Percentiles rank a stretch among this genome's conserved stretches.
Conservation (phyloP, 352 stramenopile genomes). For the Elongisporangium prolatum region DNA sequence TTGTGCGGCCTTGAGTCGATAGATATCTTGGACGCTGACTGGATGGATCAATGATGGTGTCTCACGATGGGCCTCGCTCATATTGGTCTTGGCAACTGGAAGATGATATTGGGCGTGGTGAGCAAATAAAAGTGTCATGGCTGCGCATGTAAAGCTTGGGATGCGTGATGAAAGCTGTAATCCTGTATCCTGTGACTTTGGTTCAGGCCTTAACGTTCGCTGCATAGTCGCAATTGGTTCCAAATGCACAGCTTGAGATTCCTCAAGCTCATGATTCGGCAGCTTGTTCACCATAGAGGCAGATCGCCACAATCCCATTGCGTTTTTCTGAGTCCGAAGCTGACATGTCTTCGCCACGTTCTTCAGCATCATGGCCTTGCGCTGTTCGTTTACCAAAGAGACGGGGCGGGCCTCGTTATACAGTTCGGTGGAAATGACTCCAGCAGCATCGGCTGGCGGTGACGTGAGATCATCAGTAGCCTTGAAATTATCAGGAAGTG, state of each 20-base stretch:
- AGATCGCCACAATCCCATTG: neutral
- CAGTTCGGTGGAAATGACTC: neutral
- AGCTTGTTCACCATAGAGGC: neutral
- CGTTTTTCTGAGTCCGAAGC: neutral
- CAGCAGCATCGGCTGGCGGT: neutral
- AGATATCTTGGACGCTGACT: conserved; percentile 5
- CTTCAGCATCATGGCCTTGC: neutral
- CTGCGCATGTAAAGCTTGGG: conserved; percentile 33
- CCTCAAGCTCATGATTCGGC: neutral
- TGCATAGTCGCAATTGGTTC: neutral
- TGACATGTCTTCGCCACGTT: neutral
- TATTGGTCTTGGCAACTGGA: conserved; percentile 4
- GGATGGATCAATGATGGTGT: conserved; percentile 5
- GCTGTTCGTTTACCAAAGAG: neutral
- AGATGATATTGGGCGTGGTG: conserved; percentile 12
- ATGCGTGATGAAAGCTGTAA: neutral
- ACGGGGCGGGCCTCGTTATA: neutral
- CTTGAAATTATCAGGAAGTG: neutral
- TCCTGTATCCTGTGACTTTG: neutral
- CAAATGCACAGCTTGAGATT: neutral
- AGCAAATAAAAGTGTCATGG: conserved; percentile 33
- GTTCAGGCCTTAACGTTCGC: neutral
- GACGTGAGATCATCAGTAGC: neutral
- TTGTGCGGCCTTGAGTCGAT: conserved; percentile 13
- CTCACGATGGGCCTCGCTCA: conserved; percentile 2